These are phyloP conservation scores for Aspergillus pseudoglaucus DNA, from an alignment of 2,329 filamentous ascomycete species.

Conservation along the genomic window DNA sequence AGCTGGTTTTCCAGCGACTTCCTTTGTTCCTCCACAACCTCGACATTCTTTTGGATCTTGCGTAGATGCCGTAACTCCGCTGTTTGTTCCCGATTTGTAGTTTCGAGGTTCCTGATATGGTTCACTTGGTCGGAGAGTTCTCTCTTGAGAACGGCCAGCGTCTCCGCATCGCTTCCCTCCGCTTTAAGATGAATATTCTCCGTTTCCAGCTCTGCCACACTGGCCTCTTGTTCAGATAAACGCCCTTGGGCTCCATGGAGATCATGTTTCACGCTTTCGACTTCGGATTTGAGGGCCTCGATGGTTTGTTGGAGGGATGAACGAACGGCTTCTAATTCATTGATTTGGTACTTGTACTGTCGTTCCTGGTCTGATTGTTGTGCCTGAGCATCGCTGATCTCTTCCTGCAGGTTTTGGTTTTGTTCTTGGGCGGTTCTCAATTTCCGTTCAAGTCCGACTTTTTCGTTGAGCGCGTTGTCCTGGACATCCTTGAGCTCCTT, in stretches of 20 bases:
- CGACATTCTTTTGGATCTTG: constrained; percentile 76
- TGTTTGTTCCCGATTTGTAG: constrained; percentile 70
- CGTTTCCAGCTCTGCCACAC: constrained; percentile 70
- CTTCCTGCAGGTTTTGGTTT: constrained; percentile 67
- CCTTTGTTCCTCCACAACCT: constrained; percentile 95
- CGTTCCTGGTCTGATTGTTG: constrained; percentile 64
- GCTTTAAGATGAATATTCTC: constrained; percentile 80
- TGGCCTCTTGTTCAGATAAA: constrained; percentile 61
- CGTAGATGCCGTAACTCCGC: constrained; percentile 75
- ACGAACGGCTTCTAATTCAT: constrained; percentile 57
- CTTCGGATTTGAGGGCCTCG: constrained; percentile 44
- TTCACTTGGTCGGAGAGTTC: constrained; percentile 86
- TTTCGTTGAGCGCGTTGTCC: constrained; percentile 51
- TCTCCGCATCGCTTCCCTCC: constrained; percentile 79
- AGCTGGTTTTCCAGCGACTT: constrained; percentile 70
- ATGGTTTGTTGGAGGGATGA: constrained; percentile 51
- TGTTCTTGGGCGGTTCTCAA: constrained; percentile 58
- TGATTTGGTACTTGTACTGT: constrained; percentile 53
- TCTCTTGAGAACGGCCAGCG: constrained; percentile 73
- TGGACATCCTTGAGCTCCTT: constrained; percentile 51
- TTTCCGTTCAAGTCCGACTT: constrained; percentile 49
- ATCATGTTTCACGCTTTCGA: constrained; percentile 52
- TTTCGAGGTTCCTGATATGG: constrained; percentile 82
- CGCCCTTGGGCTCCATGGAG: constrained; percentile 59
- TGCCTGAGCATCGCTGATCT: constrained; percentile 74